Conservation (phyloP, 2,329 filamentous ascomycete genomes). For the Aaosphaeria pasadenensis region DNA sequence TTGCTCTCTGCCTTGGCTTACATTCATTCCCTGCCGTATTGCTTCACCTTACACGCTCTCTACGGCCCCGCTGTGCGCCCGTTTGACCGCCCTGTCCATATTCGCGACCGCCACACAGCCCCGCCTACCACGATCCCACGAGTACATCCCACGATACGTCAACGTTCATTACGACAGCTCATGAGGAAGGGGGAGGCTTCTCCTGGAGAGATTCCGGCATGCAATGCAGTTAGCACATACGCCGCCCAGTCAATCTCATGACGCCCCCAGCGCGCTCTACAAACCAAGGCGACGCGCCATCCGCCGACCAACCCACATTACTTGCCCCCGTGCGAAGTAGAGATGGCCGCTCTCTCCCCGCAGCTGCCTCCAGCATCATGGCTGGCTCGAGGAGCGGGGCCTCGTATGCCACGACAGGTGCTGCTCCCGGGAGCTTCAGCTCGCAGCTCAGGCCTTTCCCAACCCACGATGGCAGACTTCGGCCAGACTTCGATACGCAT, state of each 20-base stretch:
- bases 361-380: constrained; percentile 48
- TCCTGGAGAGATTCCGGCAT: constrained; percentile 25
- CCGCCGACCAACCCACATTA: constrained; percentile 37
- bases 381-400: constrained; percentile 66
- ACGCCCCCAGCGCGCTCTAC: constrained; percentile 41
- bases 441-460: constrained; percentile 75
- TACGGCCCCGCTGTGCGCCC: constrained; percentile 7
- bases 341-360: constrained; percentile 57
- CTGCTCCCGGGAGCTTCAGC: constrained; percentile 76
- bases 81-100: constrained; percentile 9
- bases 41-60: constrained; percentile 7
- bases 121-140: constrained; percentile 8
- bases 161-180: constrained; percentile 20
- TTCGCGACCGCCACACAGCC: background rate
- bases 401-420: constrained; percentile 63
- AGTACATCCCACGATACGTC: background rate
- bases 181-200: constrained; percentile 32
- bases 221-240: constrained; percentile 35
- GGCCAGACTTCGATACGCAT: constrained; percentile 56
- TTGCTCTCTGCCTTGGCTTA: constrained; percentile 1
- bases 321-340: constrained; percentile 45
- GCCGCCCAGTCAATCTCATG: constrained; percentile 42
- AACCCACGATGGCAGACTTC: constrained; percentile 60
- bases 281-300: constrained; percentile 34
- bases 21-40: background rate